phyloP scores from a whole-genome alignment of 805 yeast genomes.

The Metschnikowia lachancei region DNA sequence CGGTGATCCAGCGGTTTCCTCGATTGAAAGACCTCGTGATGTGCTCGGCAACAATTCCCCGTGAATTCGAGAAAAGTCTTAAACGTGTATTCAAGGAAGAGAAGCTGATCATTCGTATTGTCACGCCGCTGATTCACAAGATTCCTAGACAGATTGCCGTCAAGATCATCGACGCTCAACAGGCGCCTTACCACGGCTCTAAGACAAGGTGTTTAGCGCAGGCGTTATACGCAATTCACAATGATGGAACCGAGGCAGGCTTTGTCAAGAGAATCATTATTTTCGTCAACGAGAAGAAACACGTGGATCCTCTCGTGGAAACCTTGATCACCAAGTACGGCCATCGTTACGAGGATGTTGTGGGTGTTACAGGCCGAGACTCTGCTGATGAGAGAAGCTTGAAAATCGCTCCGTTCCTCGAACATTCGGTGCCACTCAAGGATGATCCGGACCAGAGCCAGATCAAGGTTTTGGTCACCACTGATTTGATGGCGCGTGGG shows the following conservation, averaged over 20 bases:
- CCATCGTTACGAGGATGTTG: conserved; percentile 45
- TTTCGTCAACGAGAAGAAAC: conserved; percentile 74
- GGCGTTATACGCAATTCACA: conserved; percentile 77
- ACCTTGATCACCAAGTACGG: conserved; percentile 44
- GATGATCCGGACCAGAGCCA: conserved; percentile 27
- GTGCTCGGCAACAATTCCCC: conserved; percentile 89
- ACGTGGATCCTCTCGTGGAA: conserved; percentile 57
- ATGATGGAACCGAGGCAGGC: conserved; percentile 78
- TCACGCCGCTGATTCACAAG: conserved; percentile 80
- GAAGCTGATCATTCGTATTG: conserved; percentile 51
- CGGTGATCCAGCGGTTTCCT: conserved; percentile 49
- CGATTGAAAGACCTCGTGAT: conserved; percentile 64
- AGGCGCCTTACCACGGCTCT: conserved; percentile 79
- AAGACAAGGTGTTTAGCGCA: conserved; percentile 84
- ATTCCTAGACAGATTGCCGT: conserved; percentile 76
- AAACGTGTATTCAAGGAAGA: conserved; percentile 57
- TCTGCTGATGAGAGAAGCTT: conserved; percentile 55
- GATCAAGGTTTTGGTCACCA: conserved; percentile 74
- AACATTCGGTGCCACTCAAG: conserved; percentile 50
- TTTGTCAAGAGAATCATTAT: conserved; percentile 76
- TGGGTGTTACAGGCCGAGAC: conserved; percentile 67
- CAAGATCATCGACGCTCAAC: conserved; percentile 69
- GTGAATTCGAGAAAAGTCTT: conserved; percentile 64
- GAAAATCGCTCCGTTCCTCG: conserved; percentile 60
- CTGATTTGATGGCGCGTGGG: conserved; percentile 89